Base-by-base conservation (phyloP, 1,284 basidiomycete species). In the Cryptococcus sp. region DNA sequence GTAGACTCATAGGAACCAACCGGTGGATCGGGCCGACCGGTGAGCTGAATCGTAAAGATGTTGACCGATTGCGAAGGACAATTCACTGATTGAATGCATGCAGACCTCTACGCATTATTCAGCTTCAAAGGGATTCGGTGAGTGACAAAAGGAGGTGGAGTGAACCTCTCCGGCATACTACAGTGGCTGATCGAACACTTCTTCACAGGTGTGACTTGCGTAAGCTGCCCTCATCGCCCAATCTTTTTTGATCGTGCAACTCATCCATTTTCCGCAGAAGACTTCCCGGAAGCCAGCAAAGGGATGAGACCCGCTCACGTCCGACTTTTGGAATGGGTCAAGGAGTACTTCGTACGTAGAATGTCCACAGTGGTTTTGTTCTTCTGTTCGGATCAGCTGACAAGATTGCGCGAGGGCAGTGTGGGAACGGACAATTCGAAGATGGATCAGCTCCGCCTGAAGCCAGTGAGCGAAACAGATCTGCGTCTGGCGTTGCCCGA, bases 1-100 rank as follows among this genome's bases (percentile, higher is more conserved):
- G 78, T 45, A 80, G 81, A 40, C 78, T 94, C 4, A 76, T 86
- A 6, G 85, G 82, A 1, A 87, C 86, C 2, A 80, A 70, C 5
- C 89, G 88, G 72, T 89, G 86, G 87, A 87, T 93, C 43, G 91
- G 91, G 13, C 89, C 89, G 3, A 83, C 83, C 67, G 89, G 89
- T 88, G 63, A 50, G 68, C 62, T 16, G 11, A 20, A 15, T n/a
- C 38, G 37, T 54, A 25, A n/a, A n/a, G 19, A 39, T 13, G 59
- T 44, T 48, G 39, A 15, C 22, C 40, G n/a, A 23, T 25, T 22
- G 43, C 45, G 26, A 37, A 5, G 15, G 23, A n/a, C 38, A 49
- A 59, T 44, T 63, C 61, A 22, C 46, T 66, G 26, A 44, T 17
- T 20, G 38, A 34, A 52, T 26, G 50, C 40, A 41, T 17, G 86